Conservation (phyloP, 257 asterid genomes). For the Fraxinus pennsylvanica region DNA sequence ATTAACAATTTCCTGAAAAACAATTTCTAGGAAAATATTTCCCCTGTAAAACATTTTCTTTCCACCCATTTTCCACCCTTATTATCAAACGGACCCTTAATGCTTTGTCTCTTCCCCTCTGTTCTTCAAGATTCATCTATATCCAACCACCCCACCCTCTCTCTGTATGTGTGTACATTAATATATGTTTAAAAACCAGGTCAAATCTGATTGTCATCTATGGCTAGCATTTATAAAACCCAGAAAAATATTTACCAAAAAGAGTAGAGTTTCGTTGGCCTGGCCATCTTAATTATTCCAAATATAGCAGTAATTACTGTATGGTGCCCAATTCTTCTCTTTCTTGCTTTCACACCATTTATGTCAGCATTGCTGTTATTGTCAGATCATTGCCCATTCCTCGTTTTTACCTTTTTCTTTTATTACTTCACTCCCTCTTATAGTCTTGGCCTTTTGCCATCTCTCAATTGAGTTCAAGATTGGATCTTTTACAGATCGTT, state of each 20-base stretch:
- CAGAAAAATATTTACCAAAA: not conserved
- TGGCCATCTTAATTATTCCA: slow-evolving; percentile 4
- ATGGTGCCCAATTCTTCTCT: slow-evolving; percentile 36
- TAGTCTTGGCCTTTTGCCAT: slow-evolving; percentile 3
- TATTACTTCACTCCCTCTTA: slow-evolving; percentile 56
- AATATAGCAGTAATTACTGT: not conserved
- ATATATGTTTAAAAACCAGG: no score
- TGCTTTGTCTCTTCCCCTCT: no score
- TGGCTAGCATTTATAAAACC: not conserved
- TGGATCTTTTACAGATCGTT: not conserved
- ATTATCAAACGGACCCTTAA: no score
- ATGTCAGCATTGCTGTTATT: slow-evolving; percentile 15
- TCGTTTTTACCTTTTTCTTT: slow-evolving; percentile 47
- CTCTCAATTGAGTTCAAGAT: not conserved
- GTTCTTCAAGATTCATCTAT: no score
- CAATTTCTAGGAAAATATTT: no score
- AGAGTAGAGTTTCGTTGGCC: not conserved
- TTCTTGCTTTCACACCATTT: slow-evolving; percentile 3
- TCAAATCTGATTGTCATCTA: not conserved
- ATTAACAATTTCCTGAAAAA: no score
- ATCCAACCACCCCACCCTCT: no score
- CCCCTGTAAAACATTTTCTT: no score
- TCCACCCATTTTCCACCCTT: no score
- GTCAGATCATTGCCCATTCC: slow-evolving; percentile 41
- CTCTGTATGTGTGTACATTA: no score